Percentiles rank a stretch among this genome's conserved stretches.
Conservation (phyloP, 2,329 filamentous ascomycete genomes). For the Colletotrichum sp. region DNA sequence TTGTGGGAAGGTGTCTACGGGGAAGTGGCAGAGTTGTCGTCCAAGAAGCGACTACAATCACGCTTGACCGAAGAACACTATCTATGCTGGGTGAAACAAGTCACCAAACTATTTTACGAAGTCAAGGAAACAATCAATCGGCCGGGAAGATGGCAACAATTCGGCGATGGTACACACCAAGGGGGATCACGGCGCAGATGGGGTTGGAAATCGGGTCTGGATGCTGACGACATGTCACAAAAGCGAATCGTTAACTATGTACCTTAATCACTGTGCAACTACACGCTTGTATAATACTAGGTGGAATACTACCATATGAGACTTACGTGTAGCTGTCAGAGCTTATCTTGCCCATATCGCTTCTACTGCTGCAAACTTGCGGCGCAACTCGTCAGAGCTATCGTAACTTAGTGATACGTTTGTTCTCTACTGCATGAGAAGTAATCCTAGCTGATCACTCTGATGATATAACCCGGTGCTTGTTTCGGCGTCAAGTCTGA, state of each 20-base stretch:
- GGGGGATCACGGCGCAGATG: not conserved
- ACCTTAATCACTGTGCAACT: not conserved
- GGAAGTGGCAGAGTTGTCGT: not conserved
- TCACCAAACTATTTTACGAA: not conserved
- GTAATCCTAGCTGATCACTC: not conserved
- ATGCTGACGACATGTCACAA: not conserved
- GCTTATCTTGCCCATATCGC: not conserved
- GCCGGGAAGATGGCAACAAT: not conserved
- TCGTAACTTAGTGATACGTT: not conserved
- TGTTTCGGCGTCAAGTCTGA: not conserved
- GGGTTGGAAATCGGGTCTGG: not conserved
- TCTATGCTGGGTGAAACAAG: not conserved
- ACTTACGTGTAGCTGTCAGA: not conserved
- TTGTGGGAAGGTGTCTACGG: not conserved
- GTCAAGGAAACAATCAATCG: not conserved
- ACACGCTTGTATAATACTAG: not conserved
- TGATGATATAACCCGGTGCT: not conserved
- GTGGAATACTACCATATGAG: not conserved
- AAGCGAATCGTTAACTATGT: not conserved
- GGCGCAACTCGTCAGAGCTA: not conserved
- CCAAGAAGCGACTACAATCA: not conserved
- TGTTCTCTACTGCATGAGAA: not conserved
- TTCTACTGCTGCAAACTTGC: not conserved
- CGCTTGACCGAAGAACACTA: not conserved
- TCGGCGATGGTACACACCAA: not conserved